Percentiles rank a stretch among this genome's conserved stretches.
These are phyloP conservation scores for Agarophyton chilense DNA, from an alignment of 23 red algal genomes.

Conservation along the genomic window DNA sequence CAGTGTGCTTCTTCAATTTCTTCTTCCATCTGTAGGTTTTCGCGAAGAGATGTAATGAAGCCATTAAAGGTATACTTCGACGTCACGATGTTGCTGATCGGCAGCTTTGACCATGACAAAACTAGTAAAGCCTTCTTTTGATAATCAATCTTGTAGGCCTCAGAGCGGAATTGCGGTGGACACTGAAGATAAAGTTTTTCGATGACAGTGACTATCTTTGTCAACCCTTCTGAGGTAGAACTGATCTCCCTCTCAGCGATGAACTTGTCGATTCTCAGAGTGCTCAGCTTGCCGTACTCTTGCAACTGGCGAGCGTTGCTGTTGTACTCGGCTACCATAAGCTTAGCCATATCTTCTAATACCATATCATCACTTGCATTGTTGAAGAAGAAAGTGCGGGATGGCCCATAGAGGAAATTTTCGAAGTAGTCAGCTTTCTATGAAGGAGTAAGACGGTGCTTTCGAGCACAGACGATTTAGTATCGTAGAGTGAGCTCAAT, in stretches of 20 bases:
- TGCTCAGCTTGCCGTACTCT: neutral
- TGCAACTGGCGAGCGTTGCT: conserved; percentile 9
- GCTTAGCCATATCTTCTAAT: conserved; percentile 17
- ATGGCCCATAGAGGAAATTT: conserved; percentile 18
- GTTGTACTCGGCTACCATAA: conserved; percentile 11
- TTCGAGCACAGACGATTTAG: neutral
- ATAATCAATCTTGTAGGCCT: neutral
- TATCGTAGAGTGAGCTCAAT: neutral
- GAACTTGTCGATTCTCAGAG: neutral
- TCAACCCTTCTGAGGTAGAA: neutral
- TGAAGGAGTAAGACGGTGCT: neutral
- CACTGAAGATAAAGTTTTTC: neutral
- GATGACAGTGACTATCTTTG: neutral
- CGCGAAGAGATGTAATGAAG: neutral
- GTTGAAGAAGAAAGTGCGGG: conserved; percentile 35
- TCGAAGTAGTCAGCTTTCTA: conserved; percentile 7
- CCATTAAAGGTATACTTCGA: neutral
- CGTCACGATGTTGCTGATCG: neutral
- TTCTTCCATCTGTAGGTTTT: conserved; percentile 10
- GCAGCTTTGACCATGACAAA: neutral
- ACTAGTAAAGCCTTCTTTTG: neutral
- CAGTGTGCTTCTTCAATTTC: neutral
- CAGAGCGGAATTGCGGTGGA: neutral
- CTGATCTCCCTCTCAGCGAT: neutral
- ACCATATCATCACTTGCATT: conserved; percentile 9